phyloP scores from a whole-genome alignment of 805 yeast genomes.

The Maudiozyma turicensis region DNA sequence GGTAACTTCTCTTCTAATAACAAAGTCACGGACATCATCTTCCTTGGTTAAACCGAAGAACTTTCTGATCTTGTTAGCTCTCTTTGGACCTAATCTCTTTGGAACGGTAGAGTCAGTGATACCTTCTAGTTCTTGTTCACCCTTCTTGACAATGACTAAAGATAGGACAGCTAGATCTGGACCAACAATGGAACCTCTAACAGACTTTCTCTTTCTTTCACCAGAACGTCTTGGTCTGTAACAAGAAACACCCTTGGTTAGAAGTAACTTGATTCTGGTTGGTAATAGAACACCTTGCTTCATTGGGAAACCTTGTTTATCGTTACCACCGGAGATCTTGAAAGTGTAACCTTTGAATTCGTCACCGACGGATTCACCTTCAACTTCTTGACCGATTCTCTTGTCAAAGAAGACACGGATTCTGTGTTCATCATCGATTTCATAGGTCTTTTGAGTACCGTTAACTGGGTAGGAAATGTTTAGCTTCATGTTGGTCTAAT shows the following conservation, averaged over 20 bases:
- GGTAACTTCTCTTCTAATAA: slow-evolving; percentile 93
- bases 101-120: slow-evolving; percentile 89
- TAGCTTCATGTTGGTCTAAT: slow-evolving; percentile 43
- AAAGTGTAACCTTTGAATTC: slow-evolving; percentile 98
- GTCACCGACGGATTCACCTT: slow-evolving; percentile 95
- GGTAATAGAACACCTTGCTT: slow-evolving; percentile 99
- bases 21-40: slow-evolving; percentile 58
- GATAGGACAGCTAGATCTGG: slow-evolving; percentile 93
- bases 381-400: slow-evolving; percentile 99
- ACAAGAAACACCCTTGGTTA: slow-evolving; percentile 91
- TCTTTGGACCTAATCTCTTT: slow-evolving; percentile 99
- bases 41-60: slow-evolving; percentile 73
- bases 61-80: slow-evolving; percentile 99
- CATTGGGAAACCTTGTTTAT: slow-evolving; percentile 99
- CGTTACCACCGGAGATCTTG: slow-evolving; percentile 99
- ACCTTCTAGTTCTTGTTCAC: slow-evolving; percentile 92
- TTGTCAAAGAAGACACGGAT: slow-evolving; percentile 97
- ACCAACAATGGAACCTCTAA: slow-evolving; percentile 98
- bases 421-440: slow-evolving; percentile 98
- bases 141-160: slow-evolving; percentile 89
- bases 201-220: slow-evolving; percentile 99
- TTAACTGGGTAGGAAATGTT: slow-evolving; percentile 99
- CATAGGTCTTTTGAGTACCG: slow-evolving; percentile 98
- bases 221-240: slow-evolving; percentile 99
- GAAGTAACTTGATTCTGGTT: slow-evolving; percentile 94